Conservation (phyloP, 192 early-diverging fungal species). For the Gryganskiella cystojenkinii region DNA sequence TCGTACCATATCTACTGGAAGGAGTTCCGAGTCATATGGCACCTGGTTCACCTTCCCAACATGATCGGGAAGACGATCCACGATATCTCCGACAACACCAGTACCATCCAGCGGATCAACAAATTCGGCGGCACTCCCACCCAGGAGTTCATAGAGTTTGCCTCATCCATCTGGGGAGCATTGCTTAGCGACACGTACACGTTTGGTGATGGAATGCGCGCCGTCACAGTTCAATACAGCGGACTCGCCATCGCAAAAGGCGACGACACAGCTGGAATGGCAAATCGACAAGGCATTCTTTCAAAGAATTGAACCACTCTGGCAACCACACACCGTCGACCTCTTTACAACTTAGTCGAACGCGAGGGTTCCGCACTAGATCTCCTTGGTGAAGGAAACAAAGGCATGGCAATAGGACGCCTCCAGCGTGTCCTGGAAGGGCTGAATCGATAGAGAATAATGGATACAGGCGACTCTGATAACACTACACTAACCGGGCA, state of each 20-base stretch:
- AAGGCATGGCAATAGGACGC: conserved; percentile 18
- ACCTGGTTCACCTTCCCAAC: conserved; percentile 6
- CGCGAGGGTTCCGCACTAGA: conserved; percentile 14
- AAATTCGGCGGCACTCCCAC: conserved; percentile 27
- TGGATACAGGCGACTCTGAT: conserved; percentile 13
- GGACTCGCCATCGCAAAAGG: conserved; percentile 15
- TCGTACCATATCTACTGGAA: conserved; percentile 21
- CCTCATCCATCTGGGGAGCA: neutral
- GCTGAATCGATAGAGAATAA: conserved; percentile 6
- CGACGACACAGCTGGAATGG: conserved; percentile 22
- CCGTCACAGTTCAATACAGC: conserved; percentile 39
- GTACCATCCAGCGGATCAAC: conserved; percentile 29
- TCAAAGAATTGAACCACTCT: conserved; percentile 2
- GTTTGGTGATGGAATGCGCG: conserved; percentile 15
- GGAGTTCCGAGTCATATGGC: conserved; percentile 21
- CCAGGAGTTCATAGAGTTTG: conserved; percentile 2
- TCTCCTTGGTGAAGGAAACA: conserved; percentile 19
- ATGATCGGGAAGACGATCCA: conserved; percentile 6
- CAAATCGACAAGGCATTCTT: conserved; percentile 14
- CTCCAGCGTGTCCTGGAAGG: conserved; percentile 6
- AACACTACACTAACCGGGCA: conserved; percentile 17
- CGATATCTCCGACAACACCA: conserved; percentile 24
- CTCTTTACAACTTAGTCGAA: conserved; percentile 13
- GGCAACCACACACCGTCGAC: conserved; percentile 12
- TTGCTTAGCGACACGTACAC: conserved; percentile 10